phyloP scores from a whole-genome alignment of 2,329 filamentous ascomycete species.

The Biscogniauxia marginata region DNA sequence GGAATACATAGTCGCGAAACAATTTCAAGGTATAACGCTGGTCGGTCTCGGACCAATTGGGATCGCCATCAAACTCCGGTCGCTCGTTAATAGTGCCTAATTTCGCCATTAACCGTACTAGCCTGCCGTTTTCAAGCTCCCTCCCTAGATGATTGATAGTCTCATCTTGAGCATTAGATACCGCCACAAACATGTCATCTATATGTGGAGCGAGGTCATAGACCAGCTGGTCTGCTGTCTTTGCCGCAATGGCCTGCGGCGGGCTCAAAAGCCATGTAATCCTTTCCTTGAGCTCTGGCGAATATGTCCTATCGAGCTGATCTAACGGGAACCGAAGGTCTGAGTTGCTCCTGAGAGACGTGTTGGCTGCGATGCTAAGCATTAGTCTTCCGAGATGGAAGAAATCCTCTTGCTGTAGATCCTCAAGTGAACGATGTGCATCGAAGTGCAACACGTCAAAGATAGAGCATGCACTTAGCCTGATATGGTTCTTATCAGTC shows the following conservation, averaged over 20 bases:
- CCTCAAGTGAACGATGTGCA: slow-evolving; percentile 61
- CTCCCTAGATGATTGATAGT: slow-evolving; percentile 68
- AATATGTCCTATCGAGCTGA: slow-evolving; percentile 73
- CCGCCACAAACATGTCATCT: slow-evolving; percentile 71
- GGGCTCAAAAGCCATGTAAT: slow-evolving; percentile 79
- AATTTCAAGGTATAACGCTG: slow-evolving; percentile 91
- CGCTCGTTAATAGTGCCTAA: slow-evolving; percentile 87
- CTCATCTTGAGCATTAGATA: slow-evolving; percentile 76
- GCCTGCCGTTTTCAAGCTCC: slow-evolving; percentile 86
- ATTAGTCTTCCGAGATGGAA: slow-evolving; percentile 81
- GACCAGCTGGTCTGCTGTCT: slow-evolving; percentile 78
- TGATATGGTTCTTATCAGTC: slow-evolving; percentile 85
- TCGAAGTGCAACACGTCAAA: slow-evolving; percentile 88
- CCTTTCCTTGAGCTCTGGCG: slow-evolving; percentile 73
- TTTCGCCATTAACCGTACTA: slow-evolving; percentile 78
- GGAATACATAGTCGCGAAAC: slow-evolving; percentile 96
- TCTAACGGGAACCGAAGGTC: slow-evolving; percentile 73
- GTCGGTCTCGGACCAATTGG: slow-evolving; percentile 85
- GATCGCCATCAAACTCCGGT: slow-evolving; percentile 76
- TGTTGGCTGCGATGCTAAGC: slow-evolving; percentile 76
- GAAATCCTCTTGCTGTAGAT: slow-evolving; percentile 87
- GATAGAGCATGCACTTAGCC: slow-evolving; percentile 83
- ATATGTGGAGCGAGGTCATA: slow-evolving; percentile 76
- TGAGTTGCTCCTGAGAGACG: slow-evolving; percentile 48
- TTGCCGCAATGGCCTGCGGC: slow-evolving; percentile 52